Evolutionary conservation across 129 eudicot genomes (phyloP).

Genomic region (Ambrosia trifida): DNA sequence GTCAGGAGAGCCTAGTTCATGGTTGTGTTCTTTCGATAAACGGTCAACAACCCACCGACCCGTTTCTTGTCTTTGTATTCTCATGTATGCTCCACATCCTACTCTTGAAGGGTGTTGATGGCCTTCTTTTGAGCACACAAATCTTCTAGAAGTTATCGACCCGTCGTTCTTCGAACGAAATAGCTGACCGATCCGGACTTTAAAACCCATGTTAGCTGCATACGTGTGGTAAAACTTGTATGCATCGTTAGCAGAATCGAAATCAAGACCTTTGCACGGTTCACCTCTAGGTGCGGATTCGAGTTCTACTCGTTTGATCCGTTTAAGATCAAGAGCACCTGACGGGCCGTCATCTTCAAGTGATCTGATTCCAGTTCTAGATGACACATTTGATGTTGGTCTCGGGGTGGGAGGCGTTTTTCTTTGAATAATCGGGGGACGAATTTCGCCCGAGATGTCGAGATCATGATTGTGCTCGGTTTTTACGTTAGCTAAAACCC

Average conservation of each 20-base stretch:
- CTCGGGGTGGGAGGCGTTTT: constrained; percentile 55
- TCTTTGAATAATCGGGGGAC: constrained; percentile 51
- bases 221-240: constrained; percentile 68
- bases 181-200: constrained; percentile 76
- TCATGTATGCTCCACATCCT: constrained; percentile 88
- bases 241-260: constrained; percentile 66
- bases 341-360: constrained; percentile 72
- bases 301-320: constrained; percentile 64
- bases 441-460: constrained; percentile 55
- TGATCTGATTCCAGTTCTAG: constrained; percentile 75
- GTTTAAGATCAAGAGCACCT: constrained; percentile 58
- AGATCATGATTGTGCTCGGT: constrained; percentile 84
- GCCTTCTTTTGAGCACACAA: constrained; percentile 91
- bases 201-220: constrained; percentile 65
- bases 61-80: constrained; percentile 78
- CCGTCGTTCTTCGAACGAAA: constrained; percentile 89
- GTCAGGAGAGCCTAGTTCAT: constrained; percentile 48
- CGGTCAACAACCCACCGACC: constrained; percentile 92
- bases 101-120: constrained; percentile 91
- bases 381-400: constrained; percentile 43
- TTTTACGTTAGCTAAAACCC: constrained; percentile 78
- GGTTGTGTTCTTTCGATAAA: constrained; percentile 76
- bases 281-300: constrained; percentile 46
- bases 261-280: constrained; percentile 77
- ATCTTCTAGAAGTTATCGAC: constrained; percentile 78